phyloP scores from a whole-genome alignment of 2,329 filamentous ascomycete genomes.

The Venturia aucupariae region DNA sequence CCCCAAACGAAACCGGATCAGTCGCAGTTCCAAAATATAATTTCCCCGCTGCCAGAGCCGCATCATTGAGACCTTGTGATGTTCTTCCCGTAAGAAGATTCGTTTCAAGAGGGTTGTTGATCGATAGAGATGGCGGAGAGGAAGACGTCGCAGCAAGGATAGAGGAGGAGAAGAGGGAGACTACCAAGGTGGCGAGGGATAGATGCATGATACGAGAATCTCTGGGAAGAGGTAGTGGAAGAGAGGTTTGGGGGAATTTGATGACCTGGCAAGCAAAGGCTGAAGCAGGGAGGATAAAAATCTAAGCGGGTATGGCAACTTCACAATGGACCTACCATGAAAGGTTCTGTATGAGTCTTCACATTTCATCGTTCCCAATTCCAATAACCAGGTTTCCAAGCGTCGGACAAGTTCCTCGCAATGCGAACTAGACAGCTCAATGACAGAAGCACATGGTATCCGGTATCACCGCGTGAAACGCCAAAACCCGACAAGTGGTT shows the following conservation, averaged over 20 bases:
- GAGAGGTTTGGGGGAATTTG: too few relatives aligned
- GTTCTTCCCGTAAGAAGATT: neutral
- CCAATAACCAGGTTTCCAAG: neutral
- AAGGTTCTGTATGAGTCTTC: too few relatives aligned
- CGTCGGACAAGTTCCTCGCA: neutral
- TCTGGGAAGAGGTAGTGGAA: too few relatives aligned
- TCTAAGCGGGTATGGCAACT: too few relatives aligned
- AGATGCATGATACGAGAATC: neutral
- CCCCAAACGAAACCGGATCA: neutral
- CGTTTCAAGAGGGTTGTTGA: neutral
- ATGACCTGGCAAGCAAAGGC: too few relatives aligned
- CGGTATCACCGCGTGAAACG: neutral
- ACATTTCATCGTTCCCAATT: neutral
- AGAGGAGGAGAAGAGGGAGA: neutral
- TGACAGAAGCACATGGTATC: neutral
- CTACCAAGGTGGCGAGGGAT: neutral
- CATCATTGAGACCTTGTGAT: conserved; percentile 8
- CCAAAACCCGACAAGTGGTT: neutral
- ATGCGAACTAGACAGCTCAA: neutral
- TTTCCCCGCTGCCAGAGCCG: conserved; percentile 9
- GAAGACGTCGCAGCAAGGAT: neutral
- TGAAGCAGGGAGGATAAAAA: too few relatives aligned
- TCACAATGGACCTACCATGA: neutral
- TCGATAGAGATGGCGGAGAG: neutral
- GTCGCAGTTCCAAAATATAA: conserved; percentile 14